Percentiles rank a stretch among this genome's conserved stretches.
Evolutionary conservation across 2,329 filamentous ascomycete genomes (phyloP).

Genomic region (Periglandula ipomoeae): DNA sequence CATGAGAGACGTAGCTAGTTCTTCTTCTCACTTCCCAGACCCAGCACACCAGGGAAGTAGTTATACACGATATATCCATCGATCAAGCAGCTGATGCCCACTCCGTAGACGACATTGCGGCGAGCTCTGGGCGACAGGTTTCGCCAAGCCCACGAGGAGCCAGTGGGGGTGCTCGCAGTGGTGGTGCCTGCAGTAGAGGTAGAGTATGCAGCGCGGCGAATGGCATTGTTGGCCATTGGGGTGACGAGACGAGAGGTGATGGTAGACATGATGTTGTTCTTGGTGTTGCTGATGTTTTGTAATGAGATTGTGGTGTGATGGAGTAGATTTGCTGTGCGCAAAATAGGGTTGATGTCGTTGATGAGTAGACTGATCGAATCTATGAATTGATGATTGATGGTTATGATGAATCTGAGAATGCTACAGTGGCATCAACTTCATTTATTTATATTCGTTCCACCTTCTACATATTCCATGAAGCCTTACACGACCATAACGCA

Average conservation of each 20-base stretch:
- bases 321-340: too few species aligned
- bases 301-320: constrained; percentile 13
- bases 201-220: constrained; percentile 15
- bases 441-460: not conserved
- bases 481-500: not conserved
- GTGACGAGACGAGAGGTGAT: constrained; percentile 13
- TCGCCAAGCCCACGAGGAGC: constrained; percentile 16
- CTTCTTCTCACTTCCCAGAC: constrained; percentile 3
- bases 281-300: too few species aligned
- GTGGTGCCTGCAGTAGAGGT: constrained; percentile 13
- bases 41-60: constrained; percentile 15
- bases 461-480: not conserved
- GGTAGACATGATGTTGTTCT: too few species aligned
- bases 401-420: not conserved
- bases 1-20: too few species aligned
- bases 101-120: constrained; percentile 15
- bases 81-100: constrained; percentile 11
- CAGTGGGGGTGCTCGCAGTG: not conserved
- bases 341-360: not conserved
- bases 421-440: not conserved
- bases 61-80: constrained; percentile 20
- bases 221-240: constrained; percentile 6
- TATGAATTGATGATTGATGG: not conserved
- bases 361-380: constrained; percentile 2
- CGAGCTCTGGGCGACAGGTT: constrained; percentile 19